Evolutionary conservation across 1,284 basidiomycete species (phyloP).

Genomic region (Baeospora myosura): DNA sequence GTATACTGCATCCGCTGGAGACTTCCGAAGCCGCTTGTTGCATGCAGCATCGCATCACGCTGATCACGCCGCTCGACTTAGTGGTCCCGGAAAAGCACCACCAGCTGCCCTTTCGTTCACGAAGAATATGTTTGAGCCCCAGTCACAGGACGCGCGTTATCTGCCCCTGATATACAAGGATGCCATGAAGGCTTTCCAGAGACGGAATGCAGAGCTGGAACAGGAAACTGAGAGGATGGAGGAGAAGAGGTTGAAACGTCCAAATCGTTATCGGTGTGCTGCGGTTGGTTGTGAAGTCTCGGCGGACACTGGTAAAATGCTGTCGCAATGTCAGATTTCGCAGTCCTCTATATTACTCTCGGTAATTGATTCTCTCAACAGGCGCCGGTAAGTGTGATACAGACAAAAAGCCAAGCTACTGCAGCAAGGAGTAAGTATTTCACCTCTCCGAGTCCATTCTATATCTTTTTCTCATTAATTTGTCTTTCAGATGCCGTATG

Average conservation of each 20-base stretch:
- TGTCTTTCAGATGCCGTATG: slow-evolving; percentile 13
- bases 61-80: slow-evolving; percentile 13
- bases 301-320: slow-evolving; percentile 21
- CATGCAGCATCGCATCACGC: slow-evolving; percentile 24
- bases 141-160: slow-evolving; percentile 1
- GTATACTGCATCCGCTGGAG: slow-evolving; percentile 12
- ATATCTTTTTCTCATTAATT: slow-evolving; percentile 1
- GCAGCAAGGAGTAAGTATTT: slow-evolving; percentile 21
- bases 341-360: neutral
- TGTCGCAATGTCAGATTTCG: slow-evolving; percentile 19
- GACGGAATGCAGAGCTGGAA: slow-evolving; percentile 15
- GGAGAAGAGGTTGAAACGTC: slow-evolving; percentile 20
- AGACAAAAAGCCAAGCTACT: slow-evolving; percentile 28
- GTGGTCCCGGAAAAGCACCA: slow-evolving; percentile 6
- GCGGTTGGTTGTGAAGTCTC: slow-evolving; percentile 21
- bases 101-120: slow-evolving; percentile 11
- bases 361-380: slow-evolving; percentile 9
- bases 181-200: slow-evolving; percentile 17
- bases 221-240: slow-evolving; percentile 15
- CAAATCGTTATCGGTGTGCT: slow-evolving; percentile 26
- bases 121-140: slow-evolving; percentile 9
- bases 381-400: slow-evolving; percentile 25
- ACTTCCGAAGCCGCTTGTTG: slow-evolving; percentile 18
- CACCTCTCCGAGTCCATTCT: neutral
- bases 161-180: slow-evolving; percentile 18